phyloP scores from a whole-genome alignment of 495 filamentous ascomycete species.

The Neurospora tetraspora region DNA sequence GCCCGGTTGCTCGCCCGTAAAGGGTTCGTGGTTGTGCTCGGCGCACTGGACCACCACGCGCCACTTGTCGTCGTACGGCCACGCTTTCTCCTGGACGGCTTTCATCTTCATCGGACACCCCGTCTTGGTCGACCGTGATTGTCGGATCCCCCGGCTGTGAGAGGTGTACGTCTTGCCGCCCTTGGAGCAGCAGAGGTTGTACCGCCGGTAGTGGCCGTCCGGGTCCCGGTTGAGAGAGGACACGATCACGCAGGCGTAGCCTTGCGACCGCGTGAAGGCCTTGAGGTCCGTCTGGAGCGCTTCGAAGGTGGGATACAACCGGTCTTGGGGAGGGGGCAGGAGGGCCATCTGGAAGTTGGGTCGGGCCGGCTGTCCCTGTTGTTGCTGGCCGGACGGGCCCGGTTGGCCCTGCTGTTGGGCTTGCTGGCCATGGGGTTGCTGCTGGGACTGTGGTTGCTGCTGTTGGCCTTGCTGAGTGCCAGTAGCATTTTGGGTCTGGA shows the following conservation, averaged over 20 bases:
- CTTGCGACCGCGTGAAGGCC: constrained; percentile 21
- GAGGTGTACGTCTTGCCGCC: constrained; percentile 26
- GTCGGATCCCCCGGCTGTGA: constrained; percentile 20
- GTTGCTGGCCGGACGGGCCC: background rate
- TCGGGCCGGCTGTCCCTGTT: constrained; percentile 1
- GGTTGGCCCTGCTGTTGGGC: background rate
- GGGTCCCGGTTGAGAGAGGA: constrained; percentile 25
- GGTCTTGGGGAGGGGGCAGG: constrained; percentile 23
- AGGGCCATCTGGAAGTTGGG: constrained; percentile 27
- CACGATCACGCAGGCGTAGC: constrained; percentile 23
- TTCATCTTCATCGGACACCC: constrained; percentile 27
- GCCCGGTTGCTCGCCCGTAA: constrained; percentile 21
- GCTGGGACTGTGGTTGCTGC: constrained; percentile 1
- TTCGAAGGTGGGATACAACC: constrained; percentile 21
- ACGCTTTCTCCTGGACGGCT: constrained; percentile 24
- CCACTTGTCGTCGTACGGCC: constrained; percentile 28
- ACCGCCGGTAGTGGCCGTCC: constrained; percentile 23
- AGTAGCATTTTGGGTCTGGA: constrained; percentile 1
- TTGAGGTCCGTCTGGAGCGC: constrained; percentile 18
- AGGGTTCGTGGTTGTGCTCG: constrained; percentile 29
- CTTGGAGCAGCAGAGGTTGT: constrained; percentile 28
- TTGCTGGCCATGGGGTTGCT: background rate
- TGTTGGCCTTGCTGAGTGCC: constrained; percentile 1
- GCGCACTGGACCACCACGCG: constrained; percentile 24
- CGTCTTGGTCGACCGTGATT: constrained; percentile 22